Evolutionary conservation across 768 basidiomycete genomes (phyloP).

Genomic region (Agaricus bisporus): DNA sequence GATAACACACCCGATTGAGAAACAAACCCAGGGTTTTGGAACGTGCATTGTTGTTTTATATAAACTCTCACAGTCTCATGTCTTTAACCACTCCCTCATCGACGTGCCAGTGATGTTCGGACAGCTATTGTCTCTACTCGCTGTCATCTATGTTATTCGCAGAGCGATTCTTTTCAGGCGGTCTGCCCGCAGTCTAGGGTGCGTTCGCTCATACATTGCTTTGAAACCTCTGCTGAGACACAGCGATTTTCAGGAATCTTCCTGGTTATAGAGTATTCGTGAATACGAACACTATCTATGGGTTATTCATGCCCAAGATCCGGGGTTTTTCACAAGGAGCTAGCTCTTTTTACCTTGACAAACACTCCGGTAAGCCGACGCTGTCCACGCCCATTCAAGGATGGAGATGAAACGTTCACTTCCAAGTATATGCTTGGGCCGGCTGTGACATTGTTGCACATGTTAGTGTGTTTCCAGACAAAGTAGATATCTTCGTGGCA

Average conservation of each 20-base stretch:
- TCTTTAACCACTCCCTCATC: too few relatives aligned
- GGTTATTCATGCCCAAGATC: background rate
- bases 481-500: slow-evolving; percentile 24
- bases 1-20: too few relatives aligned
- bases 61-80: too few relatives aligned
- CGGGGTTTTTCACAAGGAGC: background rate
- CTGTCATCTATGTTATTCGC: background rate
- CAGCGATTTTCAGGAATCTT: background rate
- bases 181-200: background rate
- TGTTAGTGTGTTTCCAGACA: slow-evolving; percentile 12
- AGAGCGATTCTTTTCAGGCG: slow-evolving; percentile 1
- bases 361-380: background rate
- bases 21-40: too few relatives aligned
- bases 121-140: background rate
- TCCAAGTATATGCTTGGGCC: background rate
- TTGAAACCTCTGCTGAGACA: background rate
- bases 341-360: slow-evolving; percentile 1
- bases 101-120: too few relatives aligned
- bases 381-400: background rate
- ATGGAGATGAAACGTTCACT: background rate
- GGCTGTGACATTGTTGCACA: slow-evolving; percentile 7
- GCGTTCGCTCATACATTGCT: background rate
- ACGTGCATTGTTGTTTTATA: too few relatives aligned
- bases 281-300: background rate
- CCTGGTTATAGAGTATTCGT: slow-evolving; percentile 1